Base-by-base conservation (phyloP, 768 basidiomycete genomes). In the Leccinum rimulosum region DNA sequence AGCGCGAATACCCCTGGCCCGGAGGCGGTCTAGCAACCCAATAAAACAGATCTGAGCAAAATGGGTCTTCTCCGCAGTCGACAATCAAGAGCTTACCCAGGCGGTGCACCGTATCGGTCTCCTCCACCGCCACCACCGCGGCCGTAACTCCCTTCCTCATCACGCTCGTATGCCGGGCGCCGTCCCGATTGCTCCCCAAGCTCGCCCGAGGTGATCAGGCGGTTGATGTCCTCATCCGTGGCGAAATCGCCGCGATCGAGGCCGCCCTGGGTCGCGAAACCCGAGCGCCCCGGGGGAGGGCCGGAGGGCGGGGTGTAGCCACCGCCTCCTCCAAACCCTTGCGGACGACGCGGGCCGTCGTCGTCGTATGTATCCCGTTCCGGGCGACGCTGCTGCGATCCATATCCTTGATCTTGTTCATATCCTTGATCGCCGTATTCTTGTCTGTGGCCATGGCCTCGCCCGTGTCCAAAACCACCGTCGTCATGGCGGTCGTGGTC, bases 201-300 rank as follows among this genome's bases (percentile, higher is more conserved):
- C 50, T 51, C 53, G 2, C 72, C 70, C 1, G 55, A 4, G 3
- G 47, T 1, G 49, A 73, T 53, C 64, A 72, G 63, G 52, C 61
- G 60, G 7, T 59, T 19, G 35, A 71, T 64, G 1, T 72, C 70
- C 4, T 49, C 68, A 61, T 71, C 70, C 50, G 70, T 61, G 52
- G 66, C 70, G 50, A 73, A 73, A 64, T 71, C 70, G n/a, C 49
- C 57, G 1, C 61, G 66, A 49, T 59, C 62, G 17, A 70, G 52
- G 6, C 63, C 70, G 4, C 66, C 64, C 14, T 17, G 63, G 31
- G 61, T 55, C 4, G 14, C 22, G 9, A 50, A n/a, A 27, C 1
- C 64, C 11, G 27, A 12, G 1, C 53, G 61, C 3, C 3, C 22
- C 0, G 56, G 47, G 2, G 64, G 67, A 1, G 56, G 54, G 3